Evolutionary conservation across 148 eudicot genomes (phyloP).

Genomic region (Vaccinium macrocarpon): DNA sequence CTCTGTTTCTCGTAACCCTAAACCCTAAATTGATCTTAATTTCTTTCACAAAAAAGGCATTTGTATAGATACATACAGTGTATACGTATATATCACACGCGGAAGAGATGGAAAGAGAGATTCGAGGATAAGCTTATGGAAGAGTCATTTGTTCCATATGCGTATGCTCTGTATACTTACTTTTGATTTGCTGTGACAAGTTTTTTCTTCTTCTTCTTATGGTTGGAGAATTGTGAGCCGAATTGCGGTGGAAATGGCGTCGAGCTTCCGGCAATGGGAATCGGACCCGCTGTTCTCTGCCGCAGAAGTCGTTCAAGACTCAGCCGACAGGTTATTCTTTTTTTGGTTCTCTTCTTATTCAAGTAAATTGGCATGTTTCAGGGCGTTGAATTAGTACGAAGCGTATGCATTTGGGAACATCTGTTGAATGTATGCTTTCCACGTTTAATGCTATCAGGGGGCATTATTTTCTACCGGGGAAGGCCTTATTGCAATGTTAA

Average conservation of each 20-base stretch:
- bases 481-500: too few species aligned
- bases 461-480: too few species aligned
- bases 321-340: conserved; percentile 28
- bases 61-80: not conserved
- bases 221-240: not conserved
- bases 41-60: too few species aligned
- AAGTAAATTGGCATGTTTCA: not conserved
- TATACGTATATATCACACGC: not conserved
- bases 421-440: not conserved
- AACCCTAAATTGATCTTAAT: not conserved
- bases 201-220: not conserved
- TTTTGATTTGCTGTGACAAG: not conserved
- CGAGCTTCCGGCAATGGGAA: conserved; percentile 33
- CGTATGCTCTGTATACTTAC: not conserved
- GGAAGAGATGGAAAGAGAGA: not conserved
- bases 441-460: too few species aligned
- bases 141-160: not conserved
- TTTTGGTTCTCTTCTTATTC: not conserved
- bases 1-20: not conserved
- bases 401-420: not conserved
- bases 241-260: conserved; percentile 16
- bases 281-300: conserved; percentile 43
- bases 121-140: not conserved
- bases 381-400: not conserved
- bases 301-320: conserved; percentile 45